Evolutionary conservation across 2,329 filamentous ascomycete genomes (phyloP).

Genomic region (Apiospora koreana): DNA sequence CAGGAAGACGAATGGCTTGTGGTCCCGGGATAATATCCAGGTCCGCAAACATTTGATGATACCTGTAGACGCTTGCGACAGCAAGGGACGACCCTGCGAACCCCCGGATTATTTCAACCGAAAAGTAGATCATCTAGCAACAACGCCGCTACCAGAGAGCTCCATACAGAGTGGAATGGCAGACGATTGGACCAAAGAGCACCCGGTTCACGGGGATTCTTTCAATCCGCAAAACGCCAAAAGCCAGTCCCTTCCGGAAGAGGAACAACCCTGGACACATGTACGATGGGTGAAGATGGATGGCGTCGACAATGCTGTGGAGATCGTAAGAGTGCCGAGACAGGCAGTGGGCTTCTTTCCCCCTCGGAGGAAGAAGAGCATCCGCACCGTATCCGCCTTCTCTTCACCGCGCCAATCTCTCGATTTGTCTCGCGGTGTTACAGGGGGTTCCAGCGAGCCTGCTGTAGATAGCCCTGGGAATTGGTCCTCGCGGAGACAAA

Average conservation of each 20-base stretch:
- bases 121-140: constrained; percentile 52
- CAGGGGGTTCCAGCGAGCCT: constrained; percentile 21
- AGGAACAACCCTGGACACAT: constrained; percentile 76
- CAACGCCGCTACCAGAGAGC: constrained; percentile 43
- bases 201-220: constrained; percentile 39
- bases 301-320: constrained; percentile 66
- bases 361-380: constrained; percentile 83
- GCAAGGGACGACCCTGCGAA: constrained; percentile 73
- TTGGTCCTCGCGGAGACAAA: constrained; percentile 32
- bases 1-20: constrained; percentile 86
- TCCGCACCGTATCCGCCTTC: constrained; percentile 63
- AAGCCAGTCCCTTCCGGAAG: constrained; percentile 40
- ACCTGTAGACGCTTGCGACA: constrained; percentile 85
- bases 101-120: constrained; percentile 45
- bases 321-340: constrained; percentile 83
- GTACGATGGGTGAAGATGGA: constrained; percentile 88
- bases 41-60: constrained; percentile 77
- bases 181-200: constrained; percentile 19
- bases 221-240: constrained; percentile 41
- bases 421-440: constrained; percentile 48
- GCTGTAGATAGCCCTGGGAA: constrained; percentile 26
- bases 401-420: constrained; percentile 69
- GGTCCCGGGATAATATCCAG: constrained; percentile 91
- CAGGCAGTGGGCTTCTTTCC: constrained; percentile 85
- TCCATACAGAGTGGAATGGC: constrained; percentile 23